These are phyloP conservation scores for Beauveria sp. DNA, from an alignment of 2,329 filamentous ascomycete genomes.

Conservation along the genomic window DNA sequence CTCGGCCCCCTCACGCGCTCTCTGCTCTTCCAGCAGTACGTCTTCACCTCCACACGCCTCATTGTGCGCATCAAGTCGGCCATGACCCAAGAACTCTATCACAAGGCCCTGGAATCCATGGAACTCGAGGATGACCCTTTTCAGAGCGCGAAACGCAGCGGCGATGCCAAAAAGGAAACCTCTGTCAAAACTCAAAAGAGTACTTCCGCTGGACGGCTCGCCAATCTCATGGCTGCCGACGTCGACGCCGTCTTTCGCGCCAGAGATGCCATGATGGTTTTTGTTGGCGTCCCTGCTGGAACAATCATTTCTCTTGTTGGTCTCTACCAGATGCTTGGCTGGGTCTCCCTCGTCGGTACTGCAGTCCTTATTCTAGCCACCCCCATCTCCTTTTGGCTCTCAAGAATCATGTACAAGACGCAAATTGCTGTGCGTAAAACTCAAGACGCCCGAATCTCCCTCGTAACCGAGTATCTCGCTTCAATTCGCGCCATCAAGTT, in stretches of 20 bases:
- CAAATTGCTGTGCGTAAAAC: constrained; percentile 46
- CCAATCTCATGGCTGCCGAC: constrained; percentile 52
- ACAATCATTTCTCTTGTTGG: constrained; percentile 41
- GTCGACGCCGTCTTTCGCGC: constrained; percentile 46
- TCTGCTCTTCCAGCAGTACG: constrained; percentile 47
- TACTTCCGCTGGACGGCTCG: constrained; percentile 42
- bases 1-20: constrained; percentile 41
- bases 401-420: constrained; percentile 40
- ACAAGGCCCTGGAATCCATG: constrained; percentile 47
- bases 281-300: constrained; percentile 38
- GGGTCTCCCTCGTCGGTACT: constrained; percentile 46
- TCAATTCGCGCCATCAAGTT: constrained; percentile 54
- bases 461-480: constrained; percentile 49
- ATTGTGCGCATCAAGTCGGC: constrained; percentile 49
- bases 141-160: constrained; percentile 18
- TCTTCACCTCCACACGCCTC: constrained; percentile 49
- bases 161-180: constrained; percentile 19
- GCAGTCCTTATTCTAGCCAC: constrained; percentile 38
- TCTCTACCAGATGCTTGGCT: constrained; percentile 48
- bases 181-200: constrained; percentile 25
- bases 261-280: constrained; percentile 42
- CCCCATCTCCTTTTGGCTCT: constrained; percentile 43
- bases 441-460: constrained; percentile 49
- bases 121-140: constrained; percentile 49
- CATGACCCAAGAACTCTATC: constrained; percentile 51